A percentile compares a stretch with the other conserved stretches of the same genome.
Conservation (phyloP, 2,329 filamentous ascomycete genomes). For the Anthostomella pinea region DNA sequence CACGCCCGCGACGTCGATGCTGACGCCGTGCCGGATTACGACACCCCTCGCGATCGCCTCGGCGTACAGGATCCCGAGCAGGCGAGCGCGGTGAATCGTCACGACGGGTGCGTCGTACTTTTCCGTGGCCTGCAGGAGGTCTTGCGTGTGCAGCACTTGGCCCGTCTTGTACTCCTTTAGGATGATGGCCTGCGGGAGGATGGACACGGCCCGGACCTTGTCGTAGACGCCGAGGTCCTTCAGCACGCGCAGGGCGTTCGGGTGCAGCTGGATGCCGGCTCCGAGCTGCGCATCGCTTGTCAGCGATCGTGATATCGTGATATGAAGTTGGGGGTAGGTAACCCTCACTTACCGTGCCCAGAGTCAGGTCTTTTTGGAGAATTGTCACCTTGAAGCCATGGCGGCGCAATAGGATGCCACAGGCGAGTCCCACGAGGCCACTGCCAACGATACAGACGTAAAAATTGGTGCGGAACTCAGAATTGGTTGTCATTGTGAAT, state of each 20-base stretch:
- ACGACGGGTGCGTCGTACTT: constrained; percentile 18
- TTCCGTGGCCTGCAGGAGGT: constrained; percentile 7
- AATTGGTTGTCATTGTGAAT: too few relatives aligned
- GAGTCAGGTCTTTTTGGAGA: constrained; percentile 14
- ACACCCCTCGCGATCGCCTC: constrained; percentile 17
- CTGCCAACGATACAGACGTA: constrained; percentile 20
- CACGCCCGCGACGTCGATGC: constrained; percentile 8
- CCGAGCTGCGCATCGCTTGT: too few relatives aligned
- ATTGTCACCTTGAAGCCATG: constrained; percentile 21
- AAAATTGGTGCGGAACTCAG: constrained; percentile 2
- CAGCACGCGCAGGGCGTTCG: constrained; percentile 20
- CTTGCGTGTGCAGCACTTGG: constrained; percentile 17
- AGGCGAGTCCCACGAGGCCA: constrained; percentile 18
- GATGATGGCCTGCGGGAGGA: constrained; percentile 13
- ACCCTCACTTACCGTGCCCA: constrained; percentile 15
- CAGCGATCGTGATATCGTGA: too few relatives aligned
- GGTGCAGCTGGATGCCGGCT: constrained; percentile 21
- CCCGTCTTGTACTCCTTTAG: constrained; percentile 19
- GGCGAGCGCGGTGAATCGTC: constrained; percentile 19
- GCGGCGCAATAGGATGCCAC: constrained; percentile 18
- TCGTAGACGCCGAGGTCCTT: constrained; percentile 19
- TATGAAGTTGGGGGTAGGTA: neutral
- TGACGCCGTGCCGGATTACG: constrained; percentile 14
- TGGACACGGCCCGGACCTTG: constrained; percentile 13
- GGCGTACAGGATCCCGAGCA: constrained; percentile 20